Evolutionary conservation across 2,329 filamentous ascomycete genomes (phyloP), one percentile per base, ranked within the genome.

Genomic region (Colletotrichum sp.): DNA sequence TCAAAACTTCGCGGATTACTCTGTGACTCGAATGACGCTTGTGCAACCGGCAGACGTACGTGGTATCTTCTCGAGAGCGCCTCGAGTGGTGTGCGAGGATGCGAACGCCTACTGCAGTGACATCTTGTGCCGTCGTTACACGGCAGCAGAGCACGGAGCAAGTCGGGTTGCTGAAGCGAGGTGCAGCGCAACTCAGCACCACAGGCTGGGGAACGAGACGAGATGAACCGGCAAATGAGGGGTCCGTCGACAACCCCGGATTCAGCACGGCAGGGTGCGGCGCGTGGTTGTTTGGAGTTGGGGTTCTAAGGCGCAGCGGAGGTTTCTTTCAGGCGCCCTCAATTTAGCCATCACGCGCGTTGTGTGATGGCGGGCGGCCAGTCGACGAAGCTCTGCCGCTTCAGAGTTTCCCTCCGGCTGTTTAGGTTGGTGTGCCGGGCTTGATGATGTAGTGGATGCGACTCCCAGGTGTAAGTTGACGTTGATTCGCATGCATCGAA

Each of bases 51-150:
- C 26, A 60, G 18, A 39, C 39, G 52, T 44, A 13, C 18, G 18
- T 68, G 52, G 30, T 26, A 8, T 26, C 30, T 52, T 67, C 26
- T 65, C 8, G 15, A 24, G 16, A 24, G 8, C 28, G 59, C 32
- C 49, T 52, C 28, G 21, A 34, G 44, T 34, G n/a, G 49, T 52
- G 44, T 32, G 34, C 21, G 24, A 21, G 57, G 36, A 26, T 8
- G n/a, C 18, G 18, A 18, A n/a, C 52, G 39, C 24, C 10, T 68
- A 6, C 44, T 73, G 44, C 30, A 36, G 73, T 76, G 73, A 68
- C 73, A 65, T 76, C 39, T 59, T 76, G 64, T 76, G 73, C 73
- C 70, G 73, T 76, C 59, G 73, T 76, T 73, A 68, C 73, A 76
- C 59, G 57, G 57, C 73, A 76, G 68, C 16, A 30, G 62, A 68